Evolutionary conservation across 2,329 filamentous ascomycete genomes (phyloP).

Genomic region (Colletotrichum cuscutae): DNA sequence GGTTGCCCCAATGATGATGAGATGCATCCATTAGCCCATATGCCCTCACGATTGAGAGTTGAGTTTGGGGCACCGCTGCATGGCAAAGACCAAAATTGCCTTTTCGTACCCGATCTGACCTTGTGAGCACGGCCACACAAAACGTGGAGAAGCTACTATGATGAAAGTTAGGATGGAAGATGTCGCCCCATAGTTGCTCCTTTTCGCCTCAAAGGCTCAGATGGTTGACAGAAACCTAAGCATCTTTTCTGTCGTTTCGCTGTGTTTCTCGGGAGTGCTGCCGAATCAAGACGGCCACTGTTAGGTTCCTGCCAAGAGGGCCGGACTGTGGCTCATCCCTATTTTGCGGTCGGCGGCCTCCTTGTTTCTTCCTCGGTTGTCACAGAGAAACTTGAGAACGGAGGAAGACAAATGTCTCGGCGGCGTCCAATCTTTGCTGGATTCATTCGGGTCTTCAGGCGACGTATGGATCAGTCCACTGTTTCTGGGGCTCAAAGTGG

Average conservation of each 20-base stretch:
- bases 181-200: not conserved
- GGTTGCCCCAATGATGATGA: not conserved
- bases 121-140: constrained; percentile 1
- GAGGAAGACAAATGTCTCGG: constrained; percentile 16
- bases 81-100: not conserved
- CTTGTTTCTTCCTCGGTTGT: not conserved
- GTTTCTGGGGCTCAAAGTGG: not conserved
- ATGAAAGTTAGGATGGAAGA: constrained; percentile 1
- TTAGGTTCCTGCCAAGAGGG: constrained; percentile 21
- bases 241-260: not conserved
- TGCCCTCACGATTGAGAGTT: not conserved
- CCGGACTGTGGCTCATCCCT: constrained; percentile 24
- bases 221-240: not conserved
- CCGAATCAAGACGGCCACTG: not conserved
- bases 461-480: constrained; percentile 13
- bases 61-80: not conserved
- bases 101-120: not conserved
- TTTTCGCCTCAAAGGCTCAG: not conserved
- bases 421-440: not conserved
- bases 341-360: constrained; percentile 24
- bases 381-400: not conserved
- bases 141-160: constrained; percentile 16
- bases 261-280: not conserved
- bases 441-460: not conserved
- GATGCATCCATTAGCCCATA: not conserved